phyloP scores from a whole-genome alignment of 139 green algal species.

The Coelastrella sp. region DNA sequence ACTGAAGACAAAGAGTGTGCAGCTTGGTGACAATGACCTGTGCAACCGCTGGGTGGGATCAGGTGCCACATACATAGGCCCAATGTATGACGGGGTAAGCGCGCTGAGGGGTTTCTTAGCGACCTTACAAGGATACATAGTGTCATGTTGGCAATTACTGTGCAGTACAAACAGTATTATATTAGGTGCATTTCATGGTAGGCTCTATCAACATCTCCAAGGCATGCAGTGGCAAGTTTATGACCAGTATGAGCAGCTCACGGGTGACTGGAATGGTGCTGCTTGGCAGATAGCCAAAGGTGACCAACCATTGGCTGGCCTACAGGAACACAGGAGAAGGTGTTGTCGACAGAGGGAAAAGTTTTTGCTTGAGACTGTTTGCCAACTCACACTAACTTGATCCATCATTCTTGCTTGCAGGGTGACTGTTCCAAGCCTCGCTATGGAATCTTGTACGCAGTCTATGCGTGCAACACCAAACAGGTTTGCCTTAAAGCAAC shows the following conservation, averaged over 20 bases:
- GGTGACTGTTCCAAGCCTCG: neutral
- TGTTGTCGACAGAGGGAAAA: neutral
- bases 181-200: too few species aligned
- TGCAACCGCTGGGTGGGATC: neutral
- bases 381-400: neutral
- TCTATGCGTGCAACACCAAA: neutral
- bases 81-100: neutral
- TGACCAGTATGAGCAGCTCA: too few species aligned
- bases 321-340: too few species aligned
- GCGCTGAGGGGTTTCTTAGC: neutral
- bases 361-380: neutral
- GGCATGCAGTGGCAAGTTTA: too few species aligned
- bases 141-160: neutral
- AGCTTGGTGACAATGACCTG: neutral
- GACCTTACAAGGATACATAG: neutral
- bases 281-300: too few species aligned
- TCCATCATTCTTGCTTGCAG: neutral
- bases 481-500: neutral
- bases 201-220: too few species aligned
- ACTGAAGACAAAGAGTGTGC: neutral
- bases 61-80: neutral
- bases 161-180: neutral
- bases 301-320: too few species aligned
- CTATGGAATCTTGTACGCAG: neutral
- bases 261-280: too few species aligned